These are phyloP conservation scores for Botryotinia globosa DNA, from an alignment of 2,329 filamentous ascomycete genomes.

Conservation along the genomic window DNA sequence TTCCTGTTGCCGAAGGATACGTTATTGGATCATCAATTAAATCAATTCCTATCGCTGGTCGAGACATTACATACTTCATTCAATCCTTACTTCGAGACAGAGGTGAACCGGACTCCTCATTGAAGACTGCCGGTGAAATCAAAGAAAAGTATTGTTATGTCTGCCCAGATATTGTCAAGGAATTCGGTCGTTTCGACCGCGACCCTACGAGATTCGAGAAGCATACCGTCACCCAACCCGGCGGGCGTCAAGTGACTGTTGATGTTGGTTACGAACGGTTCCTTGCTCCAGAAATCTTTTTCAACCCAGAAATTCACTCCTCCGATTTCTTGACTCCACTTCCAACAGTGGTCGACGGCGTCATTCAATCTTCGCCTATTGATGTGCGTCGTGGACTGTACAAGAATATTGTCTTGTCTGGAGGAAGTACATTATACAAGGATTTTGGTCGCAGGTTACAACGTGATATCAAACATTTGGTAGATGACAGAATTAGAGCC, in stretches of 20 bases:
- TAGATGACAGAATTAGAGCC: conserved; percentile 87
- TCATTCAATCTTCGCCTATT: conserved; percentile 96
- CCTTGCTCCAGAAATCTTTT: conserved; percentile 97
- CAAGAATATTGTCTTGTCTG: conserved; percentile 99
- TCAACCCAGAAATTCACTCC: conserved; percentile 99
- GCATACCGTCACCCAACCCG: conserved; percentile 81
- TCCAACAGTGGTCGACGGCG: conserved; percentile 88
- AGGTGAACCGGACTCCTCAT: conserved; percentile 90
- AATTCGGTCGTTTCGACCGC: conserved; percentile 90
- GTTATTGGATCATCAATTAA: conserved; percentile 99
- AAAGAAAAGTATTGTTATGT: conserved; percentile 99
- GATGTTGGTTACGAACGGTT: conserved; percentile 98
- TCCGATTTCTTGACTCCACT: conserved; percentile 97
- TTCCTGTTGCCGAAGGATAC: conserved; percentile 96
- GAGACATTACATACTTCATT: conserved; percentile 98
- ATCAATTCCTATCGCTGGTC: conserved; percentile 94
- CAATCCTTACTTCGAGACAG: conserved; percentile 94
- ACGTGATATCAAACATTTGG: conserved; percentile 93
- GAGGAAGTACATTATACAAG: conserved; percentile 96
- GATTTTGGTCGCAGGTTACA: conserved; percentile 96
- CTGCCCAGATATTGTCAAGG: conserved; percentile 97
- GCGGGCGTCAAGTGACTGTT: conserved; percentile 78
- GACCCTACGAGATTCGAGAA: conserved; percentile 89
- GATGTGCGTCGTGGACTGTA: conserved; percentile 95
- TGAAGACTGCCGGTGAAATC: conserved; percentile 97